Conservation (phyloP, 2,329 filamentous ascomycete species). For the Trichoderma brevicompactum region DNA sequence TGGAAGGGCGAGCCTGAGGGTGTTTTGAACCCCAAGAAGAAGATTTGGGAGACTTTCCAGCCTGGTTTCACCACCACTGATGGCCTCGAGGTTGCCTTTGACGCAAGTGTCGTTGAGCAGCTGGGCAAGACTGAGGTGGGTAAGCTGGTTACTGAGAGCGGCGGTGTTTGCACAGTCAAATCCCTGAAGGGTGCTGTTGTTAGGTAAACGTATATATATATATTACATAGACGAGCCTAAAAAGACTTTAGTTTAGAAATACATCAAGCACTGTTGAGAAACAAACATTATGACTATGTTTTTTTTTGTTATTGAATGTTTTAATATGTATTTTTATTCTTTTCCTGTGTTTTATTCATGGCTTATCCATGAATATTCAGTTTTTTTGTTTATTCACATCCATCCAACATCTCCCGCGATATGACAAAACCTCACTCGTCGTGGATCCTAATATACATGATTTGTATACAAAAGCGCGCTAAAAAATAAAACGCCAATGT, state of each 20-base stretch:
- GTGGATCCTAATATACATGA: conserved; percentile 20
- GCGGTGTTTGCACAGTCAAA: conserved; percentile 82
- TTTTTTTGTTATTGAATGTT: not conserved
- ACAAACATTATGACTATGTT: not conserved
- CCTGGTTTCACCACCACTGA: conserved; percentile 93
- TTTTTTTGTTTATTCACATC: not conserved
- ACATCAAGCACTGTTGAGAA: not conserved
- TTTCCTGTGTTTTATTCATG: not conserved
- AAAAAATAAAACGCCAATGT: conserved; percentile 3
- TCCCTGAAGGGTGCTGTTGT: conserved; percentile 80
- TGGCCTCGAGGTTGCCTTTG: conserved; percentile 80
- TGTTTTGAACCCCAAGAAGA: conserved; percentile 98
- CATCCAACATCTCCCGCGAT: not conserved
- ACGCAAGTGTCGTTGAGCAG: conserved; percentile 76
- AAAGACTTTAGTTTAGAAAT: not conserved
- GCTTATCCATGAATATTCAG: not conserved
- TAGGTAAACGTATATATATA: conserved; percentile 59
- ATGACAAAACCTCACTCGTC: not conserved
- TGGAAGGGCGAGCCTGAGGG: conserved; percentile 93
- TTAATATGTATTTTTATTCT: not conserved
- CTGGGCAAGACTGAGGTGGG: conserved; percentile 70
- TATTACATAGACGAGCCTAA: not conserved
- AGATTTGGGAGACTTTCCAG: conserved; percentile 97
- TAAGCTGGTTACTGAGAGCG: conserved; percentile 74
- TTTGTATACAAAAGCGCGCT: conserved; percentile 25